Evolutionary conservation across 495 filamentous ascomycete species (phyloP).

Genomic region (Annulohypoxylon bovei): DNA sequence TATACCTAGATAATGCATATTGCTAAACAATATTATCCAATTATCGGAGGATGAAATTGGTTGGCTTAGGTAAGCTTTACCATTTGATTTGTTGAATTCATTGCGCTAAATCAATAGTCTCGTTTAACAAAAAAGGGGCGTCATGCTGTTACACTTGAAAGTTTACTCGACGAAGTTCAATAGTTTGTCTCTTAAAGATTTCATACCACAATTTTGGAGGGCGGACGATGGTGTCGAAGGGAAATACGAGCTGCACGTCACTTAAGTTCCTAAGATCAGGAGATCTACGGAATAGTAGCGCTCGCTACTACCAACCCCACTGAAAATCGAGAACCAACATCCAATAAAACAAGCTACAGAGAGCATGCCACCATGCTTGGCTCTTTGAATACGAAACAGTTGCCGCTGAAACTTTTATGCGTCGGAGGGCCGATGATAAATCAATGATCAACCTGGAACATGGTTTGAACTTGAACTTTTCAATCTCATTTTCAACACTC

Average conservation of each 20-base stretch:
- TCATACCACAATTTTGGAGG: no score
- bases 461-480: constrained; percentile 13
- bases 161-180: no score
- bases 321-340: constrained; percentile 9
- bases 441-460: not conserved
- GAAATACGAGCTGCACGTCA: constrained; percentile 12
- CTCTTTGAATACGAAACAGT: constrained; percentile 29
- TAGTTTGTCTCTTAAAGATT: no score
- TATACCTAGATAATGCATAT: not conserved
- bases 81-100: no score
- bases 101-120: not conserved
- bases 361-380: constrained; percentile 18
- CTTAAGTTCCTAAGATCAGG: constrained; percentile 2
- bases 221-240: no score
- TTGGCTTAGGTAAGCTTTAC: no score
- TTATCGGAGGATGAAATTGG: not conserved
- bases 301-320: constrained; percentile 19
- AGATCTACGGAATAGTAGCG: constrained; percentile 4
- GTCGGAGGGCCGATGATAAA: constrained; percentile 14
- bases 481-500: constrained; percentile 6
- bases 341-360: constrained; percentile 21
- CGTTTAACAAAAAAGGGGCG: not conserved
- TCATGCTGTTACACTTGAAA: not conserved
- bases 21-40: no score
- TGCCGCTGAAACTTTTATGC: constrained; percentile 31